phyloP scores from a whole-genome alignment of 192 early-diverging fungal genomes.

The Funneliformis mosseae region DNA sequence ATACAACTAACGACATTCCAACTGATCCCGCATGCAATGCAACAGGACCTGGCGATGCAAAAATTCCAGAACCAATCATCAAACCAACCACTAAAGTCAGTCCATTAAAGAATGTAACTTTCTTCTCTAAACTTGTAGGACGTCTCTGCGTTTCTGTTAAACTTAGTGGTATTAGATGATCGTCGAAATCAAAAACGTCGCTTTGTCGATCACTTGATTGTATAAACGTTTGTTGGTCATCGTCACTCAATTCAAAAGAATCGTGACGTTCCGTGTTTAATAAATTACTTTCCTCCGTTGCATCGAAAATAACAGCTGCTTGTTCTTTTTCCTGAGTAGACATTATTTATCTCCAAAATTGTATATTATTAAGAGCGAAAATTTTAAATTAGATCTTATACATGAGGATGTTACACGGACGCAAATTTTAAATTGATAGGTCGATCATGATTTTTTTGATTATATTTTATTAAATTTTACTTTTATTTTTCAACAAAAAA shows the following conservation, averaged over 20 bases:
- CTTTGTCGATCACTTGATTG: slow-evolving; percentile 17
- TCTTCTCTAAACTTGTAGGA: slow-evolving; percentile 53
- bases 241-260: neutral
- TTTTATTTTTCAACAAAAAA: too few relatives aligned
- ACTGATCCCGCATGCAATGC: slow-evolving; percentile 64
- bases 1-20: slow-evolving; percentile 73
- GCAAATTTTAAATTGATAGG: too few relatives aligned
- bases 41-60: slow-evolving; percentile 78
- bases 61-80: slow-evolving; percentile 82
- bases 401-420: too few relatives aligned
- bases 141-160: slow-evolving; percentile 43
- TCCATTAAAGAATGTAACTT: slow-evolving; percentile 65
- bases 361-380: neutral
- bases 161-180: slow-evolving; percentile 28
- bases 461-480: too few relatives aligned
- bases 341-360: neutral
- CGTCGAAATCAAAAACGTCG: slow-evolving; percentile 31
- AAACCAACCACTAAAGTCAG: slow-evolving; percentile 69
- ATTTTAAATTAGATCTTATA: too few relatives aligned
- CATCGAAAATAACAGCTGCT: neutral
- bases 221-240: slow-evolving; percentile 22
- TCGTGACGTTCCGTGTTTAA: neutral
- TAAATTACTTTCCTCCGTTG: neutral
- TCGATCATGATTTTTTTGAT: too few relatives aligned
- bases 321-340: neutral